phyloP scores from a whole-genome alignment of 2,329 filamentous ascomycete species.

The Ophiostoma himal-ulmi region DNA sequence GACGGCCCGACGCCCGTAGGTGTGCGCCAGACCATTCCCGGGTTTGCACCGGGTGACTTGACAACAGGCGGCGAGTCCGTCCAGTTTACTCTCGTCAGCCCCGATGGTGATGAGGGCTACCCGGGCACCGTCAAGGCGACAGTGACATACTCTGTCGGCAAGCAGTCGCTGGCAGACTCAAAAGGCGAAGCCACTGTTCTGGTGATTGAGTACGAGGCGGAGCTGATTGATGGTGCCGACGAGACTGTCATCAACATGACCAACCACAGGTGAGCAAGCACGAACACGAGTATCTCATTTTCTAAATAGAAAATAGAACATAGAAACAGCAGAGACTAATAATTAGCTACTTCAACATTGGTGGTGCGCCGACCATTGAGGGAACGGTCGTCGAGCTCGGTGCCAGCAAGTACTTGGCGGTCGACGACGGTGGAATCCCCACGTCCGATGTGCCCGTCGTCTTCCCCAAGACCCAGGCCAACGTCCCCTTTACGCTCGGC shows the following conservation, averaged over 20 bases:
- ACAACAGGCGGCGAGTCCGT: constrained; percentile 60
- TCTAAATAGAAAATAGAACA: no score
- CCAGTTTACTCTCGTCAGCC: constrained; percentile 60
- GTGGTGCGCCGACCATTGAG: constrained; percentile 43
- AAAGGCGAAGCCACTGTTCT: constrained; percentile 60
- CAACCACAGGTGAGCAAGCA: constrained; percentile 54
- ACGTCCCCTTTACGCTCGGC: constrained; percentile 67
- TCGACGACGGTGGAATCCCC: constrained; percentile 70
- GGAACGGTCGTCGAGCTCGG: constrained; percentile 62
- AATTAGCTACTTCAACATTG: constrained; percentile 59
- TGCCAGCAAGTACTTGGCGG: constrained; percentile 61
- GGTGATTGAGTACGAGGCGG: constrained; percentile 83
- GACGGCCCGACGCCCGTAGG: constrained; percentile 61
- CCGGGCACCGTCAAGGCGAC: constrained; percentile 75
- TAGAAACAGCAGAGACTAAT: no score
- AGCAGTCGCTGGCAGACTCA: constrained; percentile 52
- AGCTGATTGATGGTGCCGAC: constrained; percentile 70
- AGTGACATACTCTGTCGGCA: constrained; percentile 72
- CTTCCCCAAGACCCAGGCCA: constrained; percentile 60
- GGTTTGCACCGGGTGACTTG: constrained; percentile 43
- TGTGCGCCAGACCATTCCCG: constrained; percentile 41
- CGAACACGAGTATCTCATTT: no score
- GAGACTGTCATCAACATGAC: constrained; percentile 91
- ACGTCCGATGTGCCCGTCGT: constrained; percentile 51
- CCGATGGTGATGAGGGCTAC: constrained; percentile 82